Evolutionary conservation across 345 rosid genomes (phyloP).

Genomic region (Tarenaya hassleriana): DNA sequence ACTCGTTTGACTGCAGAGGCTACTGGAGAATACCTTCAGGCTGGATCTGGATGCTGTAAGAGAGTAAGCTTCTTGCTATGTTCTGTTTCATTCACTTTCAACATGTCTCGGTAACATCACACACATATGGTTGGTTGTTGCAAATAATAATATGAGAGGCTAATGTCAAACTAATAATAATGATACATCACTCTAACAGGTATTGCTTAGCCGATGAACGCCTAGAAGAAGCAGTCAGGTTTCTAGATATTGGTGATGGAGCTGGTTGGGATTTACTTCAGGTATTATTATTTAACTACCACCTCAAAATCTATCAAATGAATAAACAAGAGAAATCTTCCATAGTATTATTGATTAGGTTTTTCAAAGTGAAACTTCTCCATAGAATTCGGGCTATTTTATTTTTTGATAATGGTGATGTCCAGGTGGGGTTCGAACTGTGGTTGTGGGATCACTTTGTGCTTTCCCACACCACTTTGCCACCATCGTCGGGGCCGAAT

Average conservation of each 20-base stretch:
- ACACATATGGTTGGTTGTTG: too few species aligned
- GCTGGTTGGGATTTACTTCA: conserved; percentile 96
- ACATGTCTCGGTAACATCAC: too few species aligned
- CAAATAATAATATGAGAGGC: too few species aligned
- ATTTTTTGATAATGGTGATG: too few species aligned
- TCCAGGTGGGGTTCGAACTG: too few species aligned
- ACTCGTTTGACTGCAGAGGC: conserved; percentile 56
- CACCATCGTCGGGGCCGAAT: too few species aligned
- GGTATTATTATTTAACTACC: conserved; percentile 39
- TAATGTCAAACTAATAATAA: too few species aligned
- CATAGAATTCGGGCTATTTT: too few species aligned
- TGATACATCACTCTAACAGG: conserved; percentile 34
- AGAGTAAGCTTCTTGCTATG: conserved; percentile 60
- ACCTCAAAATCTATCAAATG: not conserved
- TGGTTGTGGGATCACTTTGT: too few species aligned
- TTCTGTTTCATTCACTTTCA: conserved; percentile 4
- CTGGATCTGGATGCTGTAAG: conserved; percentile 82
- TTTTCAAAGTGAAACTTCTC: too few species aligned
- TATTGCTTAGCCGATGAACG: conserved; percentile 91
- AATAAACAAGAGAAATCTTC: not conserved
- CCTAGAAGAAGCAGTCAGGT: conserved; percentile 70
- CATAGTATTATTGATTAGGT: not conserved
- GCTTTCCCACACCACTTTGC: too few species aligned
- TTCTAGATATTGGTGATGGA: conserved; percentile 66
- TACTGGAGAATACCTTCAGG: conserved; percentile 78